A percentile compares a stretch with the other conserved stretches of the same genome.
These are phyloP conservation scores for Myxozyma melibiosi DNA, from an alignment of 805 yeast species.

Conservation along the genomic window DNA sequence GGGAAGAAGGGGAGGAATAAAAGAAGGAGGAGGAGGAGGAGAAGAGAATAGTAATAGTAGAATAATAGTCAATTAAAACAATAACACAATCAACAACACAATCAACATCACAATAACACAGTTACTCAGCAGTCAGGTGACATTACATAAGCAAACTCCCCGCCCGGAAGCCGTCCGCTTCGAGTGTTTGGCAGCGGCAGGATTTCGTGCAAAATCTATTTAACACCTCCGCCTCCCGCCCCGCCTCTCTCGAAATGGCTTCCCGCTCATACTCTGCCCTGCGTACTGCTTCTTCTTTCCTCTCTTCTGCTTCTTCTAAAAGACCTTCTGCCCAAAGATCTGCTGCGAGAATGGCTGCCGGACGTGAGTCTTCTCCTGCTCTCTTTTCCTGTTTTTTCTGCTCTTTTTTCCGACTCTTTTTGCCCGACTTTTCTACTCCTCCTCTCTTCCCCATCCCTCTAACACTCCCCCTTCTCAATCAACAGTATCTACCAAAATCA, in stretches of 20 bases:
- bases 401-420: too few relatives aligned
- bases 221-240: not conserved
- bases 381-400: not conserved
- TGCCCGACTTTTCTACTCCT: not conserved
- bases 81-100: too few relatives aligned
- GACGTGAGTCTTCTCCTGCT: not conserved
- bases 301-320: not conserved
- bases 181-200: not conserved
- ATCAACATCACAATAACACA: too few relatives aligned
- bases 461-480: not conserved
- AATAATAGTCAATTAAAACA: too few relatives aligned
- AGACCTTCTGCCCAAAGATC: not conserved
- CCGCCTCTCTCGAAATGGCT: not conserved
- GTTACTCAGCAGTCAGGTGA: too few relatives aligned
- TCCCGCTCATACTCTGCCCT: not conserved
- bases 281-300: not conserved
- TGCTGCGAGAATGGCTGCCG: not conserved
- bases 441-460: not conserved
- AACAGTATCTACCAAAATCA: slow-evolving; percentile 53
- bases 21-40: too few relatives aligned
- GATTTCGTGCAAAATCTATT: too few relatives aligned
- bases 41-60: too few relatives aligned
- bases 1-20: too few relatives aligned
- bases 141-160: too few relatives aligned
- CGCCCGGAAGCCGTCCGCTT: not conserved